A percentile compares a stretch with the other conserved stretches of the same genome.
phyloP scores from a whole-genome alignment of 495 filamentous ascomycete species.

The Penicillium crystallinum region DNA sequence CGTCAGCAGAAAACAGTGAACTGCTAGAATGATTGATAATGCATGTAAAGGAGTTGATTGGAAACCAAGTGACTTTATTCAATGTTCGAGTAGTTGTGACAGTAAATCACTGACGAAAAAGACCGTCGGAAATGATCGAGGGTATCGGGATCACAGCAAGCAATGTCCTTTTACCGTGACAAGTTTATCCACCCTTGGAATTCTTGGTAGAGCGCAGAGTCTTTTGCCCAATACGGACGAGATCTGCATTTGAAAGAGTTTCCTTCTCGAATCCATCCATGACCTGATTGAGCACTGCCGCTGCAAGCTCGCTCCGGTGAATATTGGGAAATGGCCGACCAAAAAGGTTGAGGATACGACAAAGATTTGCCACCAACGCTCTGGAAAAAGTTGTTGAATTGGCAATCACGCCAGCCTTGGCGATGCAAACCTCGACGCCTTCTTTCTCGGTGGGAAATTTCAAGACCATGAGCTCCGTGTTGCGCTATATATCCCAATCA shows the following conservation, averaged over 20 bases:
- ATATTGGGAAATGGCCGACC: constrained; percentile 27
- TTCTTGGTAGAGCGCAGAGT: background rate
- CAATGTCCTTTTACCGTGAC: background rate
- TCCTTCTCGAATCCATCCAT: constrained; percentile 45
- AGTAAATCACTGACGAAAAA: too few relatives aligned
- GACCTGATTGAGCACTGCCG: constrained; percentile 40
- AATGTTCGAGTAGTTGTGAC: too few relatives aligned
- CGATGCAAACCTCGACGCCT: constrained; percentile 31
- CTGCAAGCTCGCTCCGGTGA: constrained; percentile 32
- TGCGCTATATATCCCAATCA: constrained; percentile 22
- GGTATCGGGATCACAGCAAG: too few relatives aligned
- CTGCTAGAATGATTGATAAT: background rate
- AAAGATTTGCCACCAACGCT: constrained; percentile 2
- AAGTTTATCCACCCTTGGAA: background rate
- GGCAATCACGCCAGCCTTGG: constrained; percentile 31
- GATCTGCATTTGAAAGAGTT: constrained; percentile 39
- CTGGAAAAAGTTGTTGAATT: constrained; percentile 9
- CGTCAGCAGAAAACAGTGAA: background rate
- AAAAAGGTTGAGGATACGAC: constrained; percentile 5
- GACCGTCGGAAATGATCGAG: too few relatives aligned
- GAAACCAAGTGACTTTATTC: background rate
- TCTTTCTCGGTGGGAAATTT: constrained; percentile 31
- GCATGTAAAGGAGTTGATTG: background rate
- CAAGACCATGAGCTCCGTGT: constrained; percentile 37
- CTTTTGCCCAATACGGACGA: constrained; percentile 35